Percentiles rank a stretch among this genome's conserved stretches.
Evolutionary conservation across 257 asterid genomes (phyloP).

Genomic region (Solanum rostratum): DNA sequence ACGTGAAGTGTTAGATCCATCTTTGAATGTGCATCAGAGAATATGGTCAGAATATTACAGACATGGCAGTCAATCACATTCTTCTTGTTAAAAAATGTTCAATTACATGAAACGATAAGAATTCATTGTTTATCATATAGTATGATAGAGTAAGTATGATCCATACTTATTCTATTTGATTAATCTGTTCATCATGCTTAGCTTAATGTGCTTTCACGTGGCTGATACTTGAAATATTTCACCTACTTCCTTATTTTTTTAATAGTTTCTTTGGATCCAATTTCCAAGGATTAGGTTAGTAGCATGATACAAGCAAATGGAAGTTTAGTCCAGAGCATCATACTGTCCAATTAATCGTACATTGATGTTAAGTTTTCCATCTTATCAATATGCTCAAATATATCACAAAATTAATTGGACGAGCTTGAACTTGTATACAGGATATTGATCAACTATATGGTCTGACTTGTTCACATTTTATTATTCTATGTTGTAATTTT

Average conservation of each 20-base stretch:
- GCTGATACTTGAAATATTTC: neutral
- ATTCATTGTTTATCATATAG: neutral
- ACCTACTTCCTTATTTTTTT: neutral
- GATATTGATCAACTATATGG: neutral
- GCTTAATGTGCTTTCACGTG: neutral
- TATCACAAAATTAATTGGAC: neutral
- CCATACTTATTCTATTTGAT: neutral
- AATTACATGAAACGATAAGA: neutral
- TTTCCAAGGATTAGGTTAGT: neutral
- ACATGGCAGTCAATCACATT: neutral
- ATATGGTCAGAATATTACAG: neutral
- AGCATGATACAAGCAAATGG: neutral
- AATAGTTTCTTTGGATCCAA: neutral
- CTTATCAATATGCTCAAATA: neutral
- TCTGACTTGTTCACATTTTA: neutral
- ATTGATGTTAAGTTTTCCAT: no score
- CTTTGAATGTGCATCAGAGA: neutral
- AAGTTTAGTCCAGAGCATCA: neutral
- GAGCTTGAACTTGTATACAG: neutral
- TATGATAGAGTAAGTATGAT: no score
- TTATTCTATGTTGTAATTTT: neutral
- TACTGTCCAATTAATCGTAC: neutral
- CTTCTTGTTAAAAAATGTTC: neutral
- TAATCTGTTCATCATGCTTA: neutral
- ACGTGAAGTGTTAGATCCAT: neutral